Base-by-base conservation (phyloP, 225 moss, liverwort and hornwort species). In the Takakia lepidozioides region DNA sequence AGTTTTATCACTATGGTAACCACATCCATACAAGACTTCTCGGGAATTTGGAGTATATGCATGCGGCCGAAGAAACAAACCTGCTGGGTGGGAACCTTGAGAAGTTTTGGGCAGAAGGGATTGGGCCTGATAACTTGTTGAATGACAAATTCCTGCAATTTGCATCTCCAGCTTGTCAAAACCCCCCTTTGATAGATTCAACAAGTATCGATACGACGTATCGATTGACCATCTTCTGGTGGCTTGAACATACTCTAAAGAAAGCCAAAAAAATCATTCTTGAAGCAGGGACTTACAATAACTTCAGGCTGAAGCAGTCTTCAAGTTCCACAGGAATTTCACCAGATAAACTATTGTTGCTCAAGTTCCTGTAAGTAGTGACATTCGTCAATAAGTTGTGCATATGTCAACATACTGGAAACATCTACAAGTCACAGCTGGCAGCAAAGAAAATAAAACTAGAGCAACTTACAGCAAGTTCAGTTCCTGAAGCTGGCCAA, bases 401-500 rank as follows among this genome's bases (percentile, higher is more conserved):
- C n/a, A n/a, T n/a, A n/a, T n/a, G n/a, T n/a, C n/a, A n/a, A n/a
- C n/a, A n/a, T n/a, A n/a, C n/a, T n/a, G n/a, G n/a, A n/a, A n/a
- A n/a, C n/a, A n/a, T n/a, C n/a, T n/a, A n/a, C n/a, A n/a, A n/a
- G n/a, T n/a, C n/a, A n/a, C n/a, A n/a, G n/a, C n/a, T n/a, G n/a
- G n/a, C n/a, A n/a, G n/a, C n/a, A n/a, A n/a, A 54, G 32, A 45
- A 41, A 19, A 27, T 35, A 48, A 53, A 4, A 23, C 54, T 27
- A 60, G 54, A 41, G n/a, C n/a, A n/a, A 22, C 62, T 55, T 65
- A 78, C 78, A 92, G 59, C 47, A 38, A 57, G 38, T 66, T 56
- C 22, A 92, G 77, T 72, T 92, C 85, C 53, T 81, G 75, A 41
- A 92, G 63, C 46, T 69, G 65, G 15, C 85, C 78, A n/a, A 92